These are phyloP conservation scores for Pichia ethanolica DNA, from an alignment of 805 yeast species.

Conservation along the genomic window DNA sequence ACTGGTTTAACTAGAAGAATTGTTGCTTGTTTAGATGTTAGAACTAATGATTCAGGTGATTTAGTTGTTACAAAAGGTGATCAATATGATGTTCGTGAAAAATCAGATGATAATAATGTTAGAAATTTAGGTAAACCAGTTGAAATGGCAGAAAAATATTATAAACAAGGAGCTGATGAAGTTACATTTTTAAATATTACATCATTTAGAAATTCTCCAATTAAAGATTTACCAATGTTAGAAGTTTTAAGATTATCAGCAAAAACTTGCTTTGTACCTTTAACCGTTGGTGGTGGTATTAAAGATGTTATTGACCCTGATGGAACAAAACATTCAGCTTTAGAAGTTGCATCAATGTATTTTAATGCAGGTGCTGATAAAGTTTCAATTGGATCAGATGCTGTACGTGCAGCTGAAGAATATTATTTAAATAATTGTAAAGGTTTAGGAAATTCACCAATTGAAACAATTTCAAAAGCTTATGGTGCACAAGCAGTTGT, in stretches of 20 bases:
- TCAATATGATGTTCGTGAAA: slow-evolving; percentile 94
- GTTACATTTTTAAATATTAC: slow-evolving; percentile 92
- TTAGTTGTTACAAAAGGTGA: slow-evolving; percentile 98
- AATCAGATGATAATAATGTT: slow-evolving; percentile 47
- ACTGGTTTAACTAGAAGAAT: slow-evolving; percentile 81
- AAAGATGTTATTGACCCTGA: slow-evolving; percentile 83
- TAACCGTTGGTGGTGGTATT: slow-evolving; percentile 98
- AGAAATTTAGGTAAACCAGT: slow-evolving; percentile 96
- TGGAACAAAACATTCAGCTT: slow-evolving; percentile 72
- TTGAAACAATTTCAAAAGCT: slow-evolving; percentile 84
- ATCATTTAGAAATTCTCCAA: slow-evolving; percentile 89
- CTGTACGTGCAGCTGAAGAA: slow-evolving; percentile 84
- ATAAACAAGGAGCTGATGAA: slow-evolving; percentile 94
- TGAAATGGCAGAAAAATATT: slow-evolving; percentile 83
- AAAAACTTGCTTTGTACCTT: slow-evolving; percentile 87
- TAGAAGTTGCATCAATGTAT: slow-evolving; percentile 84
- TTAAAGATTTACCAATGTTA: slow-evolving; percentile 91
- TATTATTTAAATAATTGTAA: slow-evolving; percentile 52
- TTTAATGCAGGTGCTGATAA: slow-evolving; percentile 98
- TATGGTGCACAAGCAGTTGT: slow-evolving; percentile 98
- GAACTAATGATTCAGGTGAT: slow-evolving; percentile 91
- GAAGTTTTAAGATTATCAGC: slow-evolving; percentile 80
- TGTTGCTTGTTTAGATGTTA: slow-evolving; percentile 95
- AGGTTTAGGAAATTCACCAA: slow-evolving; percentile 75
- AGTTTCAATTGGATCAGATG: slow-evolving; percentile 96